Evolutionary conservation across 2,329 filamentous ascomycete species (phyloP).

Genomic region (Colletotrichum navitas): DNA sequence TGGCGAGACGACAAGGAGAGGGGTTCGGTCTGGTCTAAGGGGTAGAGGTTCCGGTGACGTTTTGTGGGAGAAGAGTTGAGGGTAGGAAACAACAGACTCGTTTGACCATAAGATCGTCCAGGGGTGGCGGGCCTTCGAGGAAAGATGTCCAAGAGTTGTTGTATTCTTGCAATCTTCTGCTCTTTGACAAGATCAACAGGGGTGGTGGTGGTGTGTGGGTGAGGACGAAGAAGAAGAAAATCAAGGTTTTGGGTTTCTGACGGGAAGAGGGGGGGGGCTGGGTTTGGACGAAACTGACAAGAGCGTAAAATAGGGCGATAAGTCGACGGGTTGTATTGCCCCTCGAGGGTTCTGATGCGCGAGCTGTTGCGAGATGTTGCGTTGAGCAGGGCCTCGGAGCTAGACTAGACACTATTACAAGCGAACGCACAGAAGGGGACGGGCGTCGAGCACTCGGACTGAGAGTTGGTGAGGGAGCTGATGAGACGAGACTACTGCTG

Average conservation of each 20-base stretch:
- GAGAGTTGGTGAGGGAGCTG: slow-evolving; percentile 3
- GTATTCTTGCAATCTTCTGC: not conserved
- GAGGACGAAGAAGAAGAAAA: slow-evolving; percentile 4
- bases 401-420: no score
- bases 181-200: not conserved
- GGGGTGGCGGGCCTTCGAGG: not conserved
- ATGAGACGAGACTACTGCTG: slow-evolving; percentile 1
- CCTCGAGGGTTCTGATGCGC: slow-evolving; percentile 28
- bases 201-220: no score
- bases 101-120: not conserved
- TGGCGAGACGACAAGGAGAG: not conserved
- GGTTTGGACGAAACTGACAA: slow-evolving; percentile 42
- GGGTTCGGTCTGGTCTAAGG: not conserved
- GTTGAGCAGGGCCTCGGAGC: slow-evolving; percentile 13
- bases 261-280: slow-evolving; percentile 28
- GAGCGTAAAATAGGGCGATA: not conserved
- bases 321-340: not conserved
- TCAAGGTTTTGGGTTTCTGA: slow-evolving; percentile 22
- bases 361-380: slow-evolving; percentile 18
- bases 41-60: not conserved
- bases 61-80: not conserved
- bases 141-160: not conserved
- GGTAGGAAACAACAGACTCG: slow-evolving; percentile 14
- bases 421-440: not conserved
- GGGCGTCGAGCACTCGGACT: not conserved